Conservation (phyloP, 352 stramenopile genomes). For the Pythium monospermum region DNA sequence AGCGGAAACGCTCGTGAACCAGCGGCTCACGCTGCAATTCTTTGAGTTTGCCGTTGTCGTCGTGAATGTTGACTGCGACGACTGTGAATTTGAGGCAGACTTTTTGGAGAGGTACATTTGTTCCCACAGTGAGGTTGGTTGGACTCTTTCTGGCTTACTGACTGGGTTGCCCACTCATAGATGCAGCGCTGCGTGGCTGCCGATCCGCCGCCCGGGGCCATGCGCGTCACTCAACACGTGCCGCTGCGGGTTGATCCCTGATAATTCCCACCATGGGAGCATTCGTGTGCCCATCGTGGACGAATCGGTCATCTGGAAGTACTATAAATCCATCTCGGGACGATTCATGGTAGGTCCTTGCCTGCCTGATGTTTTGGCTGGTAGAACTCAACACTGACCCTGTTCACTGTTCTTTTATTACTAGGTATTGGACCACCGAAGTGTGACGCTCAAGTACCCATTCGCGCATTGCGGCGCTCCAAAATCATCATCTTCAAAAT, state of each 20-base stretch:
- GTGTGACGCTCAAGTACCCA: constrained; percentile 16
- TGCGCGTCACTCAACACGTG: constrained; percentile 51
- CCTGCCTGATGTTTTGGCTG: constrained; percentile 22
- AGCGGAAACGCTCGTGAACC: constrained; percentile 20
- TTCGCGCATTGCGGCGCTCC: constrained; percentile 19
- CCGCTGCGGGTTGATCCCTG: constrained; percentile 63
- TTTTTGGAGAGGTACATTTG: constrained; percentile 55
- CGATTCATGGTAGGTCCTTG: constrained; percentile 62
- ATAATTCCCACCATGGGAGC: constrained; percentile 66
- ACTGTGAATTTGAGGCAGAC: constrained; percentile 71
- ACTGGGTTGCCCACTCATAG: constrained; percentile 7
- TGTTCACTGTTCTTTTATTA: not conserved
- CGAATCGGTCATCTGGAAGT: constrained; percentile 68
- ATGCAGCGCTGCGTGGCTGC: constrained; percentile 59
- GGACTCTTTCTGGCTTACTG: not conserved
- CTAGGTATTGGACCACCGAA: constrained; percentile 23
- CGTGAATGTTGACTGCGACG: constrained; percentile 55
- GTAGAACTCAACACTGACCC: too few relatives aligned
- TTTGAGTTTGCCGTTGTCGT: constrained; percentile 64
- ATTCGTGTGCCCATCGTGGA: constrained; percentile 66
- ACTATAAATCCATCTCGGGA: constrained; percentile 58
- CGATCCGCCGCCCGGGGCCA: constrained; percentile 46
- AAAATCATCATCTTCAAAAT: constrained; percentile 25
- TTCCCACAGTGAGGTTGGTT: not conserved
- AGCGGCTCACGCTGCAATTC: constrained; percentile 43